phyloP scores from a whole-genome alignment of 768 basidiomycete species.

The Suillus fuscotomentosus region DNA sequence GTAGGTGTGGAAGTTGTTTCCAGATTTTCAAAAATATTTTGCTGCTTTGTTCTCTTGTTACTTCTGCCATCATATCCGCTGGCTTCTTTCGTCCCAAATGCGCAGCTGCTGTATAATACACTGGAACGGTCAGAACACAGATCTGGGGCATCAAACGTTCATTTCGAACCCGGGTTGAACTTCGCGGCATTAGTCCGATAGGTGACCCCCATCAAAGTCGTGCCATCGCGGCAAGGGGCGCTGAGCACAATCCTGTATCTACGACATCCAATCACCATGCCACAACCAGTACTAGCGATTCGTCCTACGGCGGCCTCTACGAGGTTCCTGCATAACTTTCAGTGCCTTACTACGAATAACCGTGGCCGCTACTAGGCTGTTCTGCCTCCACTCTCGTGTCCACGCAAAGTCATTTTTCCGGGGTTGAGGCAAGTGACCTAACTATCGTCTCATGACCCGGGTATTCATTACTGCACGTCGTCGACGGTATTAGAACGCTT shows the following conservation, averaged over 20 bases:
- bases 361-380: neutral
- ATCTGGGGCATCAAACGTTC: neutral
- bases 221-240: neutral
- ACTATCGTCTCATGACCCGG: neutral
- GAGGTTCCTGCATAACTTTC: neutral
- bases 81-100: constrained; percentile 1
- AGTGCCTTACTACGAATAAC: neutral
- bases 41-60: neutral
- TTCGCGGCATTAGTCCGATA: neutral
- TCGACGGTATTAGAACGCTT: neutral
- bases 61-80: constrained; percentile 2
- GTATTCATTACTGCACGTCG: neutral
- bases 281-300: neutral
- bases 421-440: neutral
- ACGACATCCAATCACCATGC: neutral
- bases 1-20: neutral
- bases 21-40: neutral
- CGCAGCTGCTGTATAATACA: constrained; percentile 1
- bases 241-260: neutral
- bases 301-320: neutral
- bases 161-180: neutral
- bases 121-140: neutral
- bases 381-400: neutral
- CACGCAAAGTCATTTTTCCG: neutral
- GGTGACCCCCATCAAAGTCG: neutral